Base-by-base conservation (phyloP, 371 early-diverging fungal genomes). In the Syncephalastrum racemosum region DNA sequence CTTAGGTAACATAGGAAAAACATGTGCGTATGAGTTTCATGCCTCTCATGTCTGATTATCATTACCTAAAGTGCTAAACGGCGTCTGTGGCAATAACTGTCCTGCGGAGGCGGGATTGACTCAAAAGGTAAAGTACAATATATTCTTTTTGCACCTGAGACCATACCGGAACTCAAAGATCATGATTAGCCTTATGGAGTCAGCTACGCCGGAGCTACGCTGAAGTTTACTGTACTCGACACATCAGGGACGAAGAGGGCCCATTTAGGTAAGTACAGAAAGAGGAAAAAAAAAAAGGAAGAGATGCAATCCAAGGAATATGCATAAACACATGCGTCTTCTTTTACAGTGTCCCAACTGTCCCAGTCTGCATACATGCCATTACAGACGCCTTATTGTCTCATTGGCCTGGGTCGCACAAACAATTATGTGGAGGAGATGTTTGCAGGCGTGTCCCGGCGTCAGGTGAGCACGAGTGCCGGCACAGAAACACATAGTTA, bases 341-440 rank as follows among this genome's bases (percentile, higher is more conserved):
- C 5, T 31, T 18, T n/a, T 45, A 22, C 60, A 82, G 86, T 89
- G 5, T 82, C 89, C 0, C 97, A 95, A 67, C 68, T 89, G 25
- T 80, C 92, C 1, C 92, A 92, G 59, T 79, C 91, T 3, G 80
- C 85, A 7, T 94, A 94, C 69, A 62, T 84, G 39, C 62, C 89
- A 1, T 67, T 94, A 8, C 81, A 83, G n/a, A 83, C 90, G n/a
- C 95, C 96, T 0, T 93, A 92, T 43, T 82, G 83, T 19, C 72
- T 92, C 4, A 85, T 94, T 62, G 97, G 97, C 4, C 80, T 97
- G 4, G 96, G 96, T 0, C 73, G 97, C 57, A 97, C 95, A 2
- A 97, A 95, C 70, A 95, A 95, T 58, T 95, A 97, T 71, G 89
- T 97, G 3, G 94, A 95, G 59, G 88, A 89, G 51, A 76, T 97